phyloP scores from a whole-genome alignment of 2,329 filamentous ascomycete genomes.

The Thielaviopsis ethacetica region DNA sequence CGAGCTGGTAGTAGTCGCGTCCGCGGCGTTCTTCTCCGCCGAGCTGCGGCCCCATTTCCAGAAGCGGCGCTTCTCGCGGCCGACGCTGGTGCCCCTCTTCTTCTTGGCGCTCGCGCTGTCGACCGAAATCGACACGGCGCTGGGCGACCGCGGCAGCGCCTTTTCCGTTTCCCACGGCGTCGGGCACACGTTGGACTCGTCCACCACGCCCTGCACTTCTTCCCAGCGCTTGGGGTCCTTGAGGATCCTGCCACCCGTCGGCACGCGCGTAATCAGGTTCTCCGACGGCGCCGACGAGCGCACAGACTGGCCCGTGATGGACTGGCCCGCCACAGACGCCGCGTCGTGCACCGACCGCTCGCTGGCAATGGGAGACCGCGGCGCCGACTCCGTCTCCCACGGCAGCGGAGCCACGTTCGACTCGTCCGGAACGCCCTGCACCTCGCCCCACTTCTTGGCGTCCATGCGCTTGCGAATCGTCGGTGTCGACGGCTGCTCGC shows the following conservation, averaged over 20 bases:
- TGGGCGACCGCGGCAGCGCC: background rate
- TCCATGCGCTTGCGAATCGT: background rate
- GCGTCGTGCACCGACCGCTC: background rate
- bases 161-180: slow-evolving; percentile 1
- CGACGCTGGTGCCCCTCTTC: background rate
- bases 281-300: background rate
- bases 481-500: background rate
- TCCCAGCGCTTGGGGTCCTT: slow-evolving; percentile 6
- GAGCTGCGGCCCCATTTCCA: slow-evolving; percentile 10
- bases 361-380: background rate
- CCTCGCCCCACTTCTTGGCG: slow-evolving; percentile 4
- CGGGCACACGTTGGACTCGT: slow-evolving; percentile 1
- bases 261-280: background rate
- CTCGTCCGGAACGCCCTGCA: slow-evolving; percentile 5
- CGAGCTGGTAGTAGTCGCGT: background rate
- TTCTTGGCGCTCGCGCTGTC: background rate
- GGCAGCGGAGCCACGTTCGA: background rate
- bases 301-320: slow-evolving; percentile 1
- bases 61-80: slow-evolving; percentile 2
- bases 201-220: slow-evolving; percentile 4
- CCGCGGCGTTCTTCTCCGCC: background rate
- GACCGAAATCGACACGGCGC: background rate
- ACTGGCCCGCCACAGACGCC: slow-evolving; percentile 3
- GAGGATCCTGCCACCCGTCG: background rate
- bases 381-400: slow-evolving; percentile 1